Evolutionary conservation across 805 yeast species (phyloP), one percentile per base, ranked within the genome.

Genomic region (Yarrowia osloensis): DNA sequence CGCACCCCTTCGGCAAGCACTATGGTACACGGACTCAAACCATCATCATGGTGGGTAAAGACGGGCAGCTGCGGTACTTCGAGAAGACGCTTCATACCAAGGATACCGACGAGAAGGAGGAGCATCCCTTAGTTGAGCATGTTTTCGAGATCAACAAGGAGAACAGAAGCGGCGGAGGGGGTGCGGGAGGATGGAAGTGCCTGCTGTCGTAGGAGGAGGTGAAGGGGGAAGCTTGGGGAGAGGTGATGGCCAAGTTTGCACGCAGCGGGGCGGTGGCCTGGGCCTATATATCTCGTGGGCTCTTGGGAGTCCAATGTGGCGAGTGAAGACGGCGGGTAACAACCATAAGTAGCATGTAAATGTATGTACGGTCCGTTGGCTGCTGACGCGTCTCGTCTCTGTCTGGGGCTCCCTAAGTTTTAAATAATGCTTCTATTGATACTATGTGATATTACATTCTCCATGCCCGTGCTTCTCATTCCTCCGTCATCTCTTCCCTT

Each of bases 1-100:
- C 76, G n/a, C 77, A 47, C 22, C 66, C 66, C 3, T 62, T 80
- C 17, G 91, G 91, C 0, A 76, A 79, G 24, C 86, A 80, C 72
- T 93, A 91, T 74, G 97, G 97, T 0, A 92, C 98, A 0, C 78
- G 97, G 66, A 90, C 97, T 0, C 97, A 92, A 75, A 91, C 96
- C 0, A 83, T 91, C 1, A 81, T 91, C 3, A 71, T 90, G 24
- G 81, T 89, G 11, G 85, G 84, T 72, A 81, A 80, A 42, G 68
- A 73, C 44, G 81, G 90, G 72, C 67, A 77, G 40, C 77, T 89
- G 22, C 82, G 83, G 59, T 90, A 89, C 75, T 78, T 83, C 15
- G 97, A 92, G 74, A 79, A 81, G 57, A 84, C 85, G 67, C 71
- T 89, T 21, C 88, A 66, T 9, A 39, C 65, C 0, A 55, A 54